Evolutionary conservation across 208 protist genomes (phyloP).

Genomic region (Trypanosoma lewisi): DNA sequence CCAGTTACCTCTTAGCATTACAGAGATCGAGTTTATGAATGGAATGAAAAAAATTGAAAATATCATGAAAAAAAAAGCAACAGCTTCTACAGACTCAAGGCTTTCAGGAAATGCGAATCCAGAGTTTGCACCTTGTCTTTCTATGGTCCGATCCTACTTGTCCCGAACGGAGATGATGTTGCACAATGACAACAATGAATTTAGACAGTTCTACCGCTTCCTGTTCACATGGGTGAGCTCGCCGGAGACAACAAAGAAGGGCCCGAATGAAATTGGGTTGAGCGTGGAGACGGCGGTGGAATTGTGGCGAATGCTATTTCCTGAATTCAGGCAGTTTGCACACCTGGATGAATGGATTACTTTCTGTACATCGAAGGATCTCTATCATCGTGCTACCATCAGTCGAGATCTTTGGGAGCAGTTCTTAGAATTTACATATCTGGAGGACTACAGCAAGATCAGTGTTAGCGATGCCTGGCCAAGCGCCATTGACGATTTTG

Average conservation of each 20-base stretch:
- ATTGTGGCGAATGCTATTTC: constrained; percentile 67
- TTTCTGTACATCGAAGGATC: constrained; percentile 39
- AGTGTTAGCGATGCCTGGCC: constrained; percentile 75
- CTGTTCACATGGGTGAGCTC: constrained; percentile 29
- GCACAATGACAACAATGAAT: constrained; percentile 9
- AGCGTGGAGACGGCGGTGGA: constrained; percentile 41
- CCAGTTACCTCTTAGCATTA: constrained; percentile 38
- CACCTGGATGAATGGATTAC: constrained; percentile 50
- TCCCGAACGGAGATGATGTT: constrained; percentile 10
- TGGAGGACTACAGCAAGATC: constrained; percentile 54
- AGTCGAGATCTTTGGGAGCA: constrained; percentile 74
- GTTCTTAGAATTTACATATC: constrained; percentile 53
- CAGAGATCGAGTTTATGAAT: constrained; percentile 45
- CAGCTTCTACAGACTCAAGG: not conserved
- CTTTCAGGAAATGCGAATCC: not conserved
- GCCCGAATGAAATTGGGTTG: constrained; percentile 15
- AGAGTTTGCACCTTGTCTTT: constrained; percentile 21
- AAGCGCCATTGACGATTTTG: constrained; percentile 79
- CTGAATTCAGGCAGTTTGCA: constrained; percentile 45
- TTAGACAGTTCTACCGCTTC: constrained; percentile 34
- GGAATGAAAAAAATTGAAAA: constrained; percentile 13
- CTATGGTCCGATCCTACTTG: constrained; percentile 3
- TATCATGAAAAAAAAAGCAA: not conserved
- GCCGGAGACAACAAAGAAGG: constrained; percentile 16
- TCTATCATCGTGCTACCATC: constrained; percentile 32